Evolutionary conservation across 495 filamentous ascomycete species (phyloP), one percentile per base, ranked within the genome.

Genomic region (Penicillium simplicissimum): DNA sequence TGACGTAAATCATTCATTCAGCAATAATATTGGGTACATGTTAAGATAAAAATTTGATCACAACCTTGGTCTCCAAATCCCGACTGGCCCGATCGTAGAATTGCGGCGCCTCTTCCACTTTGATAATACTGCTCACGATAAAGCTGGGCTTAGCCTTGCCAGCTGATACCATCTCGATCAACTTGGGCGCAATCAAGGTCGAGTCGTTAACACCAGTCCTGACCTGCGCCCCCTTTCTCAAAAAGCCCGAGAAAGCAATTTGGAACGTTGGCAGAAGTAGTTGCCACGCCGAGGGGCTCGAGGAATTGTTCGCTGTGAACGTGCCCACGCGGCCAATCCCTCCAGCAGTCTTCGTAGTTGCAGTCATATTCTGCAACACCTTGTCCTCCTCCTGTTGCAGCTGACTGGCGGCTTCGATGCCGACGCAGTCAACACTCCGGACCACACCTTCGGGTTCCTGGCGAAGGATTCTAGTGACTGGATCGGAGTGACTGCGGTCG

Each of bases 401-500:
- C 3, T 53, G 31, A 31, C 59, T 61, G 0, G 60, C 58, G 7
- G 47, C 37, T 33, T 61, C 55, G 28, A 59, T 61, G 15, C 61
- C 65, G 15, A 62, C 60, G 28, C 64, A 66, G 19, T 66, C 64
- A 13, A 66, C 7, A 5, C 33, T 36, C 19, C 61, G 11, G 0
- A 42, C 28, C 4, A 64, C 62, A 3, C 65, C 58, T 13, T 56
- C 28, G 4, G 52, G 36, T 25, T 60, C 62, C 25, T 52, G 52
- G 37, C 49, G 11, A 0, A 59, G 17, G 8, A 60, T 57, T 36
- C 57, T 57, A 6, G 67, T 48, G 69, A 77, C 13, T 70, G 70
- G 36, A 71, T 81, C 63, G 77, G 76, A 70, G 77, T 75, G 55
- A 6, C 38, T 64, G 40, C 74, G 73, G 19, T 71, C 61, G 19